Evolutionary conservation across 306 rosid species (phyloP).

Genomic region (Vigna trinervia): DNA sequence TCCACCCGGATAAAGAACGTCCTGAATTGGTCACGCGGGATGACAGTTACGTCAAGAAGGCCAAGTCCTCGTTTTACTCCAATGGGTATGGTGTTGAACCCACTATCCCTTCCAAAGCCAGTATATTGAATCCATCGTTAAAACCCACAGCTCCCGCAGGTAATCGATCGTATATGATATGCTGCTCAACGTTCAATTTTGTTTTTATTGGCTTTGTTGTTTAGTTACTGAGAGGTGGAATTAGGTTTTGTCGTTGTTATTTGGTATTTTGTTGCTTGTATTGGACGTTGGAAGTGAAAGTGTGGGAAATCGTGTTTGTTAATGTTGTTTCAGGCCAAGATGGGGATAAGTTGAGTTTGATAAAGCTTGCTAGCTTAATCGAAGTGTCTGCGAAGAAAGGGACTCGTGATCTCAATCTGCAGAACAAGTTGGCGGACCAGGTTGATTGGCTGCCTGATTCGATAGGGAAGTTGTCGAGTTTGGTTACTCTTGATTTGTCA

Average conservation of each 20-base stretch:
- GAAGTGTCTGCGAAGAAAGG: constrained; percentile 84
- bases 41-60: constrained; percentile 71
- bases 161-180: constrained; percentile 22
- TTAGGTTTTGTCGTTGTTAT: not conserved
- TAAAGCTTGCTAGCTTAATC: constrained; percentile 78
- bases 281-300: constrained; percentile 10
- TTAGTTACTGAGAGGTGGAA: not conserved
- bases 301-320: constrained; percentile 38
- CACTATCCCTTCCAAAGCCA: constrained; percentile 53
- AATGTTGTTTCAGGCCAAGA: constrained; percentile 65
- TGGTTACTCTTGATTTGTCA: constrained; percentile 80
- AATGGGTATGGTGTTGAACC: constrained; percentile 65
- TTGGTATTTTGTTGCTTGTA: not conserved
- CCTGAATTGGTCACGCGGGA: constrained; percentile 63
- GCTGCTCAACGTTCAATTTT: constrained; percentile 19
- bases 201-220: not conserved
- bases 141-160: constrained; percentile 55
- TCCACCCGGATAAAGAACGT: constrained; percentile 48
- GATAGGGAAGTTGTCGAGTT: constrained; percentile 76
- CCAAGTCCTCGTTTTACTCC: constrained; percentile 54
- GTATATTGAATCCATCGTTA: constrained; percentile 67
- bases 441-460: constrained; percentile 93
- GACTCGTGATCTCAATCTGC: constrained; percentile 66
- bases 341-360: constrained; percentile 79
- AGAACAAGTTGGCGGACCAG: constrained; percentile 71